A percentile compares a stretch with the other conserved stretches of the same genome.
Conservation (phyloP, 2,329 filamentous ascomycete genomes). For the Hypomyces perniciosus region DNA sequence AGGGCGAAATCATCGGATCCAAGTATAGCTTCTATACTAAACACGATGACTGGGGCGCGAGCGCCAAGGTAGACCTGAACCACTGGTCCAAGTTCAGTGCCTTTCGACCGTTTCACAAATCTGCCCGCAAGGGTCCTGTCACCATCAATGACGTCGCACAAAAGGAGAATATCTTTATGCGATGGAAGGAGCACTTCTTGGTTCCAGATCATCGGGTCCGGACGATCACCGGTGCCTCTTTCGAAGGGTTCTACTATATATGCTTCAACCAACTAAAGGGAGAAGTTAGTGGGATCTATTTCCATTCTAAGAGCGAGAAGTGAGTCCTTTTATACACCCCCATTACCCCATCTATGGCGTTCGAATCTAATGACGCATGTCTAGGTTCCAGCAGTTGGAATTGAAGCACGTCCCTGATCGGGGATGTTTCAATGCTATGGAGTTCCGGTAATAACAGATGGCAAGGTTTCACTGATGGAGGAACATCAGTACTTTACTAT, state of each 20-base stretch:
- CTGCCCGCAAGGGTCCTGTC: conserved; percentile 49
- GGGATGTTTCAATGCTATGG: conserved; percentile 78
- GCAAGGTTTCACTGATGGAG: too few relatives aligned
- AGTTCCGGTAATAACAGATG: conserved; percentile 52
- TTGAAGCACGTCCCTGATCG: conserved; percentile 80
- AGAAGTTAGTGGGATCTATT: conserved; percentile 89
- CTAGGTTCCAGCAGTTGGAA: conserved; percentile 85
- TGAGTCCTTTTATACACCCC: conserved; percentile 43
- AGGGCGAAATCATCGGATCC: conserved; percentile 93
- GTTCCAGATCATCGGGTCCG: conserved; percentile 90
- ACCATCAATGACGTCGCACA: conserved; percentile 66
- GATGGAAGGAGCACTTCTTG: conserved; percentile 98
- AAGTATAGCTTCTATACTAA: conserved; percentile 93
- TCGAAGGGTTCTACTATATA: conserved; percentile 98
- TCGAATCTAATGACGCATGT: background rate
- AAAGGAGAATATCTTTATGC: conserved; percentile 91
- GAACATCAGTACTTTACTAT: too few relatives aligned
- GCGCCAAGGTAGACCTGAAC: conserved; percentile 80
- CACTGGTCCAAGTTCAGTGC: conserved; percentile 90
- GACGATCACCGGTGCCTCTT: conserved; percentile 89
- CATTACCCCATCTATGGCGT: too few relatives aligned
- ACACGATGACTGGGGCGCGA: conserved; percentile 86
- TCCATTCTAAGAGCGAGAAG: conserved; percentile 97
- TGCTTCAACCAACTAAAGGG: conserved; percentile 93
- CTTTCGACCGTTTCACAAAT: conserved; percentile 67